A percentile compares a stretch with the other conserved stretches of the same genome.
These are phyloP conservation scores for Suhomyces guaymorum DNA, from an alignment of 1,139 yeast genomes.

Conservation along the genomic window DNA sequence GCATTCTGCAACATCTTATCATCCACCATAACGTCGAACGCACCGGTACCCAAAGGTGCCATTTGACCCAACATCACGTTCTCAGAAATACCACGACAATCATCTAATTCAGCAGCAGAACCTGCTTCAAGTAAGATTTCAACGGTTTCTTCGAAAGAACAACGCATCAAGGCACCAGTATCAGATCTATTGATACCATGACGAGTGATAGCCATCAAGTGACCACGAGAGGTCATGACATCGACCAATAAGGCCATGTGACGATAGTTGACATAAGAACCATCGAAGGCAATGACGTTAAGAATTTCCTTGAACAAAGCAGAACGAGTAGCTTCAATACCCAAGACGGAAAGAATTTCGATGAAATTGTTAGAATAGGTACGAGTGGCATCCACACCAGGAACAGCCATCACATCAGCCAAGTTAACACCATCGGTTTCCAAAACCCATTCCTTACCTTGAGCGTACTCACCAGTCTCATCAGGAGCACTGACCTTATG, in stretches of 20 bases:
- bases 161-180: slow-evolving; percentile 98
- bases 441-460: slow-evolving; percentile 94
- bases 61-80: slow-evolving; percentile 97
- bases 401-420: slow-evolving; percentile 92
- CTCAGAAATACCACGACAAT: slow-evolving; percentile 97
- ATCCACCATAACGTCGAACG: slow-evolving; percentile 94
- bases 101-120: slow-evolving; percentile 96
- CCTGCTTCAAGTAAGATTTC: slow-evolving; percentile 98
- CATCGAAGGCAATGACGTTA: slow-evolving; percentile 98
- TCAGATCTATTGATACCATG: slow-evolving; percentile 99
- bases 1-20: slow-evolving; percentile 78
- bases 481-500: slow-evolving; percentile 81
- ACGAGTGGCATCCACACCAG: slow-evolving; percentile 89
- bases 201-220: slow-evolving; percentile 97
- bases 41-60: slow-evolving; percentile 99
- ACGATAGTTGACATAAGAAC: slow-evolving; percentile 98
- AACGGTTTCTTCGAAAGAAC: slow-evolving; percentile 98
- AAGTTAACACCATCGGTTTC: slow-evolving; percentile 98
- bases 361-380: slow-evolving; percentile 96
- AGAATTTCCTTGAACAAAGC: slow-evolving; percentile 91
- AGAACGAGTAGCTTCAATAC: slow-evolving; percentile 97
- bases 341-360: slow-evolving; percentile 90
- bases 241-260: slow-evolving; percentile 97
- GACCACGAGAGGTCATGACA: slow-evolving; percentile 98
- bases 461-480: slow-evolving; percentile 80